Evolutionary conservation across 1,139 yeast genomes (phyloP).

Genomic region (Magnusiomyces suaveolens): DNA sequence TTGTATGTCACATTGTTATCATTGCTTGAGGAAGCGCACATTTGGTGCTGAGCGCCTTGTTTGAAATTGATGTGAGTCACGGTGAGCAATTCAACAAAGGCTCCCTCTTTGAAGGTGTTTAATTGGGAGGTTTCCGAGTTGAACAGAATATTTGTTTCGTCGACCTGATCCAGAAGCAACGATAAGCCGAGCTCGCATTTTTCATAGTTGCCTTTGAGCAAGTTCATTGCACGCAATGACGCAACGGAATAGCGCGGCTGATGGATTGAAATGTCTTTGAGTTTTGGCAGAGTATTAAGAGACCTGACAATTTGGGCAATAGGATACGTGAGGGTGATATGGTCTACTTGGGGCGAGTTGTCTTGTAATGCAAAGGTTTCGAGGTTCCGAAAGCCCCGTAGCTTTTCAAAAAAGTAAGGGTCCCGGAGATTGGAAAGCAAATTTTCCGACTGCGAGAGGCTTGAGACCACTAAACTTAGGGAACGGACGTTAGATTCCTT

Average conservation of each 20-base stretch:
- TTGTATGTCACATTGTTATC: neutral
- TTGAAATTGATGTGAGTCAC: neutral
- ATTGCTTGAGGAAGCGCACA: too few species aligned
- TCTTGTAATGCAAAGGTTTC: neutral
- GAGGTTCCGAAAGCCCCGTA: neutral
- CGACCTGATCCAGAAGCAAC: neutral
- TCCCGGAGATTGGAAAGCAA: neutral
- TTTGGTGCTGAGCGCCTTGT: neutral
- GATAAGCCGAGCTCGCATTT: conserved; percentile 1
- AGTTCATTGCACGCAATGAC: neutral
- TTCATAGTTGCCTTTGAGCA: neutral
- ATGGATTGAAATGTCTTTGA: neutral
- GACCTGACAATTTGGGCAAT: neutral
- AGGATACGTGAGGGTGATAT: neutral
- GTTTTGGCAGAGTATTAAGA: neutral
- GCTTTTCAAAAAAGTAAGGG: neutral
- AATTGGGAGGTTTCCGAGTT: neutral
- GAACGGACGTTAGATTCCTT: neutral
- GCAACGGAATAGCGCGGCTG: conserved; percentile 1
- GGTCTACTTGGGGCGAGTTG: neutral
- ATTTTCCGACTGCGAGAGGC: neutral
- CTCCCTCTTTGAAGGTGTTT: neutral
- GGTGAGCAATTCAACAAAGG: neutral
- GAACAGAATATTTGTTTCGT: neutral
- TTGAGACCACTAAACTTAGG: neutral